Base-by-base conservation (phyloP, 2,329 filamentous ascomycete species). In the Berkeleyomyces basicola region DNA sequence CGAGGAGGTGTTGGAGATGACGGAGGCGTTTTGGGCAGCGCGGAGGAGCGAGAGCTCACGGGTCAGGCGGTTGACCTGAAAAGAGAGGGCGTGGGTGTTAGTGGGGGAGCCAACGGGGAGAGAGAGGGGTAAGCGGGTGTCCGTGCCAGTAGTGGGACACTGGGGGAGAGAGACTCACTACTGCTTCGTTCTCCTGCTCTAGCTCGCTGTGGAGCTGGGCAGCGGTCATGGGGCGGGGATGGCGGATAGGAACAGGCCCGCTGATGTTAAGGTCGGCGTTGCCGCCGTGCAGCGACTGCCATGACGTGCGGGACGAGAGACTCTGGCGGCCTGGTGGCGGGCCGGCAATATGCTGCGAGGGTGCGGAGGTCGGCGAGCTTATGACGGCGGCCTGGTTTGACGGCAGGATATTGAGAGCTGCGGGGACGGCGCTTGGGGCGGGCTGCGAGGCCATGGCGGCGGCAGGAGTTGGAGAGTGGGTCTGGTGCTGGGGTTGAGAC, bases 121-220 rank as follows among this genome's bases (percentile, higher is more conserved):
- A 23, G 23, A 23, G 23, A 23, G 23, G 23, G 23, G 23, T 23
- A 23, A 23, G 23, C 1, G 23, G 23, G 23, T 23, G 23, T 23
- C 23, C 23, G 23, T 23, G 23, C 23, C 23, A 23, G 23, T 23
- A 23, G 23, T 23, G 23, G 23, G 23, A 23, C 23, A 23, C 23
- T 23, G 23, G 23, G 23, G 2, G 23, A 23, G 23, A 23, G 16
- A 31, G 43, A 75, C 83, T 67, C 79, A 93, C 91, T 69, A 96
- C 86, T 43, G 90, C 88, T 73, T 97, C 92, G 69, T 97, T 91
- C 71, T 97, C 92, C 73, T 95, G 93, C 74, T 97, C 92, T 36
- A 96, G 79, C 75, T 96, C 84, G 65, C 88, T 79, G 72, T 96
- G 90, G 65, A 97, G 79, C 72, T 97, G 92, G 3, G 90, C 87